Evolutionary conservation across 768 basidiomycete species (phyloP).

Genomic region (button mushroom (Agaricus bisporus)): DNA sequence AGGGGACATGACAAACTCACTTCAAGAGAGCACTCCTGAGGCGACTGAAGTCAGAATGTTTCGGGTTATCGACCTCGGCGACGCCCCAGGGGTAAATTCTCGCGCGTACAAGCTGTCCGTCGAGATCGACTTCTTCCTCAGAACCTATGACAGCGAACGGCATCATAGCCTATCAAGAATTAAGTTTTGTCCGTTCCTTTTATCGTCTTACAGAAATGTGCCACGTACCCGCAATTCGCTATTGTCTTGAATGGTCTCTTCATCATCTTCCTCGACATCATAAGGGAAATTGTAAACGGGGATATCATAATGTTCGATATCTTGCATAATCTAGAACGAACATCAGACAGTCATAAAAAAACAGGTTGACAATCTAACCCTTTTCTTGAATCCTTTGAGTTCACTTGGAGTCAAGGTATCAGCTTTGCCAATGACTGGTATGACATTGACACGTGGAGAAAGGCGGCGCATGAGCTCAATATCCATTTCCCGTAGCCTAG

Average conservation of each 20-base stretch:
- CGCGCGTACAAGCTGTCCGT: constrained; percentile 87
- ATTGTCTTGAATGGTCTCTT: constrained; percentile 97
- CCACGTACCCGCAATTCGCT: constrained; percentile 79
- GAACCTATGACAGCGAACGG: constrained; percentile 98
- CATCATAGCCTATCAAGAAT: constrained; percentile 62
- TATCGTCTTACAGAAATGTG: not conserved
- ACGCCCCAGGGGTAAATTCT: constrained; percentile 98
- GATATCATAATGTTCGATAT: constrained; percentile 97
- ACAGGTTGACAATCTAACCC: constrained; percentile 37
- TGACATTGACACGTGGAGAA: constrained; percentile 97
- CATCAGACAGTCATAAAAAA: not conserved
- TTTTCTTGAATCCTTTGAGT: constrained; percentile 92
- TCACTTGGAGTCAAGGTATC: constrained; percentile 93
- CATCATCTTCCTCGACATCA: constrained; percentile 98
- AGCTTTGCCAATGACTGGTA: constrained; percentile 95
- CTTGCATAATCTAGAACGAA: constrained; percentile 85
- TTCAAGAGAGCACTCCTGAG: constrained; percentile 88
- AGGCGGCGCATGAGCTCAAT: constrained; percentile 98
- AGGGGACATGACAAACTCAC: constrained; percentile 34
- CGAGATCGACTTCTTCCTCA: constrained; percentile 92
- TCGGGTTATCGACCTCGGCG: constrained; percentile 98
- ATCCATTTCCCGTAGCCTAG: constrained; percentile 91
- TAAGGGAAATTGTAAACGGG: constrained; percentile 99
- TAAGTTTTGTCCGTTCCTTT: not conserved
- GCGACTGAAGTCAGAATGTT: constrained; percentile 97